Evolutionary conservation across 495 filamentous ascomycete species (phyloP).

Genomic region (Penicillium cosmopolitanum): DNA sequence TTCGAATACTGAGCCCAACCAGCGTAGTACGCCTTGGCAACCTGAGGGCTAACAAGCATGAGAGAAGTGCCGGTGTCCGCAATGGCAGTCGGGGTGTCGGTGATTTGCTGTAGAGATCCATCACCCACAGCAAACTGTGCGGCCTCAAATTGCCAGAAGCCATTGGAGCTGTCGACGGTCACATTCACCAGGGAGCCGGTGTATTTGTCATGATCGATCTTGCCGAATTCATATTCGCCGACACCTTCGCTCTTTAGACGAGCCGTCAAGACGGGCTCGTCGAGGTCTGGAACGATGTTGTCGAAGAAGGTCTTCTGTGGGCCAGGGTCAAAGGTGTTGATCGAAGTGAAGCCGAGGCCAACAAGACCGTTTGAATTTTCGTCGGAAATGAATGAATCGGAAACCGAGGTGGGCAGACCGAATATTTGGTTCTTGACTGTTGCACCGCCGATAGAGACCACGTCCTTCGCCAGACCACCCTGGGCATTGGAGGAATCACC

Average conservation of each 20-base stretch:
- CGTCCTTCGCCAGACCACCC: conserved; percentile 72
- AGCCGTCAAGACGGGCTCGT: conserved; percentile 72
- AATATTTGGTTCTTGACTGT: conserved; percentile 69
- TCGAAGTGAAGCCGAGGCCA: conserved; percentile 72
- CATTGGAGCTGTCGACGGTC: conserved; percentile 61
- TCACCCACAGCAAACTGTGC: conserved; percentile 58
- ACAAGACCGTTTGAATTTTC: conserved; percentile 71
- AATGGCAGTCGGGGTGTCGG: conserved; percentile 50
- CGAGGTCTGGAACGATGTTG: conserved; percentile 65
- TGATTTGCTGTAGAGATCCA: conserved; percentile 34
- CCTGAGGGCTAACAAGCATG: conserved; percentile 65
- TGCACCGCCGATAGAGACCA: conserved; percentile 73
- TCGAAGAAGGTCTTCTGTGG: conserved; percentile 83
- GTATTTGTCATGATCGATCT: conserved; percentile 68
- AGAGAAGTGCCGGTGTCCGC: conserved; percentile 77
- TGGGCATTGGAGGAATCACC: conserved; percentile 70
- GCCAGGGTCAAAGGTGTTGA: conserved; percentile 72
- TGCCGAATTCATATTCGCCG: conserved; percentile 79
- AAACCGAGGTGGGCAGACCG: conserved; percentile 68
- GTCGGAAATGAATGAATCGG: conserved; percentile 64
- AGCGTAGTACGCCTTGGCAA: conserved; percentile 71
- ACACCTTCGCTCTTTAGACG: conserved; percentile 61
- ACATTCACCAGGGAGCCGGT: conserved; percentile 65
- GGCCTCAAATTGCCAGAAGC: conserved; percentile 78
- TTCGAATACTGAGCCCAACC: conserved; percentile 52